Evolutionary conservation across 176 grass and related monocot species (phyloP), one percentile per base, ranked within the genome.

Genomic region (Alloteropsis semialata): DNA sequence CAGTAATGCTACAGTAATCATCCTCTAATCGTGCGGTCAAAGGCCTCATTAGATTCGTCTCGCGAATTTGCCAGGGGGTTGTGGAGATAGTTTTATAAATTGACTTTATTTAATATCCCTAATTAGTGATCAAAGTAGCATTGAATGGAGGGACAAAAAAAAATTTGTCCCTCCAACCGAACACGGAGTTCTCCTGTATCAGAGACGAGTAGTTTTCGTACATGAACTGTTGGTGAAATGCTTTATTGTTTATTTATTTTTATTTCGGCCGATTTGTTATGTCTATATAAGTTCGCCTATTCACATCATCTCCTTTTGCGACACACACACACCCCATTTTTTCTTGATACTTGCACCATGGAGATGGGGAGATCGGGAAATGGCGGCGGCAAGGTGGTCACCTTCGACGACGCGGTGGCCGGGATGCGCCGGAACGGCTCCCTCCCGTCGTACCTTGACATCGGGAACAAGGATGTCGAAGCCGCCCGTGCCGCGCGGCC

Each of bases 381-480:
- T 79, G 79, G 79, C 14, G 78, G 72, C 53, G 49, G 69, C 46
- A 82, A 77, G 72, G 65, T 82, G 44, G 72, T 82, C 64, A 24
- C 45, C 50, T 74, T 74, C n/a, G 65, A 86, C 39, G 57, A 82
- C 17, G 57, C 43, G 18, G 21, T 48, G 66, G 27, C 54, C 56
- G 72, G 88, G 9, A 41, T 41, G 46, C 73, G 66, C 66, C 64
- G 79, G 75, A 87, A 87, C 73, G 49, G 69, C 45, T 78, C 80
- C 54, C 65, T 92, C 65, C 65, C 90, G 70, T 51, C 85, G 54
- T 84, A 92, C 80, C 80, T 82, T n/a, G 79, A 78, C 63, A 33
- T 80, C 45, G 74, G 74, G 8, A 69, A 87, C 27, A 64, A 44
- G 36, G 71, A 87, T 6, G 69, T 57, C 34, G 66, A 8, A 1